Evolutionary conservation across 495 filamentous ascomycete genomes (phyloP), one percentile per base, ranked within the genome.

Genomic region (Lichina pygmaea): DNA sequence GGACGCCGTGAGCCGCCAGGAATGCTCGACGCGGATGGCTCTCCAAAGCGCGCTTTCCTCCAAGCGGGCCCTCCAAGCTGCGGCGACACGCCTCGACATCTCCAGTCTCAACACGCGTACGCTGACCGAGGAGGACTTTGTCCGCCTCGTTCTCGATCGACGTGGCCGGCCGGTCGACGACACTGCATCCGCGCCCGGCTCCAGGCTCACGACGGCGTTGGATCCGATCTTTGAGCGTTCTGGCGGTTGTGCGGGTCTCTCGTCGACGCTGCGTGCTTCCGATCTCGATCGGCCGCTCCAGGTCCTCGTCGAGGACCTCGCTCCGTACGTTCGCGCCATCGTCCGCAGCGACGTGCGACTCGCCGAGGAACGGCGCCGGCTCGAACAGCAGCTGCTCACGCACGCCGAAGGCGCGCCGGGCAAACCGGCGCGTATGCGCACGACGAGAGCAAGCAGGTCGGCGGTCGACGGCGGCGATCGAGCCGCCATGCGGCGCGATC

Each of bases 391-490:
- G 11, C 53, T 86, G 2, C 56, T 85, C 13, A 70, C 70, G 36
- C 59, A 64, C 33, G 67, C 65, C 12, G 67, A 62, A 3, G 63
- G 62, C 7, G 16, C 58, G 24, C 54, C 54, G 8, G 60, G 62
- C 10, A 86, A 84, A 56, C 67, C 1, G 24, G 24, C 24, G 24
- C 24, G 72, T 13, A 66, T 73, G 53, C 62, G 89, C 24, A 86
- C 67, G 0, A 94, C 89, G 0, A 62, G 85, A 39, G 71, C 82
- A 16, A 80, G 81, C 31, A 70, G 84, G 36, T 80, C 78, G 10
- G 91, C 86, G 0, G 64, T 86, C 0, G 85, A 92, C 52, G 86
- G 85, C 13, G 76, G 83, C 0, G 66, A 66, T 41, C 72, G 89
- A 51, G 69, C 72, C 36, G 72, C 65, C 2, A 81, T 72, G 13